phyloP scores from a whole-genome alignment of 73 alveolate species.

The Tetrahymena elliotti region DNA sequence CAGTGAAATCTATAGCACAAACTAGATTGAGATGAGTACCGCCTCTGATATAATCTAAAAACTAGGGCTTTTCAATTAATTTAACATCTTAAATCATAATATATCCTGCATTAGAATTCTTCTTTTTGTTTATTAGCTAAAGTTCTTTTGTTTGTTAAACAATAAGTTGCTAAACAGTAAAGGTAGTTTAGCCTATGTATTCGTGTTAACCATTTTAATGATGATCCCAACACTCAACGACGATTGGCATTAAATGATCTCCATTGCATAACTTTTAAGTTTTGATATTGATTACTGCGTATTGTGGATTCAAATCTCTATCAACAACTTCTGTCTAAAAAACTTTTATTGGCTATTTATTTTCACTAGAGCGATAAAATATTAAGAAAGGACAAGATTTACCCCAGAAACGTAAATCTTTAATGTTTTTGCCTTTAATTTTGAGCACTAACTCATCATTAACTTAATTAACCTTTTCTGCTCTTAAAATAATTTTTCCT shows the following conservation, averaged over 20 bases:
- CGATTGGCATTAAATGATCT: conserved; percentile 21
- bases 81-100: background rate
- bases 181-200: conserved; percentile 16
- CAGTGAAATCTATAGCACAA: conserved; percentile 92
- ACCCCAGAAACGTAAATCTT: background rate
- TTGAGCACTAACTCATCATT: conserved; percentile 31
- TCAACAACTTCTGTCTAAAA: conserved; percentile 17
- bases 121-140: background rate
- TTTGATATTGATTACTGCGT: background rate
- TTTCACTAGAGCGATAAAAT: conserved; percentile 14
- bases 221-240: conserved; percentile 37
- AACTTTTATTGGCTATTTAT: conserved; percentile 10
- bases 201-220: conserved; percentile 10
- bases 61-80: conserved; percentile 2
- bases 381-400: conserved; percentile 2
- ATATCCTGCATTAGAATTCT: background rate
- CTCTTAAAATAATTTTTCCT: conserved; percentile 54
- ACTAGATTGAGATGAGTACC: conserved; percentile 71
- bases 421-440: conserved; percentile 13
- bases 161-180: conserved; percentile 1
- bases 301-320: background rate
- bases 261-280: conserved; percentile 31
- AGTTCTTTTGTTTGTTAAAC: background rate
- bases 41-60: conserved; percentile 87
- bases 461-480: conserved; percentile 37